phyloP scores from a whole-genome alignment of 2,329 filamentous ascomycete genomes.

The Paramyrothecium sp. region DNA sequence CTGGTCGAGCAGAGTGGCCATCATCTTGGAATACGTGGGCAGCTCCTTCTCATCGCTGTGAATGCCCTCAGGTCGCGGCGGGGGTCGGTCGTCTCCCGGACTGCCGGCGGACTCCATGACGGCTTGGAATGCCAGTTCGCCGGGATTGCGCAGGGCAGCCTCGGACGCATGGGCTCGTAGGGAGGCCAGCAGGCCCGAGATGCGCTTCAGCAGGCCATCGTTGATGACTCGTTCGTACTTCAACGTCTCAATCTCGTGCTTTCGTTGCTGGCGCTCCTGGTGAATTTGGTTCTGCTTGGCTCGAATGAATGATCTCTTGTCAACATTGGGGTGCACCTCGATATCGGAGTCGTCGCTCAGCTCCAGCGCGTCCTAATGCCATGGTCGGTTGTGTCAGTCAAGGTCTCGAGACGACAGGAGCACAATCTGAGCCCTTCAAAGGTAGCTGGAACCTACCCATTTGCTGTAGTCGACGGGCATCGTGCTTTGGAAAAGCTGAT shows the following conservation, averaged over 20 bases:
- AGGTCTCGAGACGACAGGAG: not conserved
- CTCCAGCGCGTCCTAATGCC: conserved; percentile 76
- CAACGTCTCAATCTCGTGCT: conserved; percentile 83
- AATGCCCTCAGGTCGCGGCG: conserved; percentile 74
- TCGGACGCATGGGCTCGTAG: conserved; percentile 72
- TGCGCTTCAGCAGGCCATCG: conserved; percentile 81
- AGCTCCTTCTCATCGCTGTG: conserved; percentile 71
- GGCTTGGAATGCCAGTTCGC: conserved; percentile 83
- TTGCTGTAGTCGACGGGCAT: conserved; percentile 65
- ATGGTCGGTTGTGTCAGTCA: not conserved
- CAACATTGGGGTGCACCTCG: conserved; percentile 97
- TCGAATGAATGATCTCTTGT: conserved; percentile 97
- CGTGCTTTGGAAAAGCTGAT: conserved; percentile 5
- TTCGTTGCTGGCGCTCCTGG: conserved; percentile 80
- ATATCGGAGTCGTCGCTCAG: conserved; percentile 97
- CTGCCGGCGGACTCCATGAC: conserved; percentile 80
- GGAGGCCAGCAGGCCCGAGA: conserved; percentile 72
- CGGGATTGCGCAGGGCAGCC: conserved; percentile 63
- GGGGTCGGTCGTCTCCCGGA: conserved; percentile 71
- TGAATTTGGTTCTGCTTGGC: conserved; percentile 98
- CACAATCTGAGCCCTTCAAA: not conserved
- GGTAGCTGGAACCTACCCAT: conserved; percentile 50
- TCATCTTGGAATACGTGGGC: conserved; percentile 93
- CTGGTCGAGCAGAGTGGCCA: conserved; percentile 92
- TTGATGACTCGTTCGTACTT: conserved; percentile 94